These are phyloP conservation scores for Ploettnerulaceae sp. DNA, from an alignment of 2,329 filamentous ascomycete species.

Conservation along the genomic window DNA sequence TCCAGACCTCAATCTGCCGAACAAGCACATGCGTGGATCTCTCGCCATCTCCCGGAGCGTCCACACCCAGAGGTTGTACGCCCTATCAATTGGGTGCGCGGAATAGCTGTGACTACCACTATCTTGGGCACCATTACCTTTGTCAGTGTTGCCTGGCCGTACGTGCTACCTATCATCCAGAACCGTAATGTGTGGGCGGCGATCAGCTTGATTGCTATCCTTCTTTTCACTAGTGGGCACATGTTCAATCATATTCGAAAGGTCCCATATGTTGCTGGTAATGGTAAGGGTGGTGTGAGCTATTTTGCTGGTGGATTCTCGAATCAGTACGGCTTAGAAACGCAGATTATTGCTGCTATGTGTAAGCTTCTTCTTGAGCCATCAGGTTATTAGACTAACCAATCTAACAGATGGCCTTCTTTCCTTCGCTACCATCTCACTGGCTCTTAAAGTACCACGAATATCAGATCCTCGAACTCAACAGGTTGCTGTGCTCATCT, in stretches of 20 bases:
- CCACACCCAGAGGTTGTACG: slow-evolving; percentile 74
- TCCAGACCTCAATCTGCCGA: slow-evolving; percentile 69
- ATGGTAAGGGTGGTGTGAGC: slow-evolving; percentile 78
- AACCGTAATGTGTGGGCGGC: slow-evolving; percentile 94
- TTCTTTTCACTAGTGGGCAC: slow-evolving; percentile 92
- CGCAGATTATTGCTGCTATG: slow-evolving; percentile 87
- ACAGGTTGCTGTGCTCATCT: slow-evolving; percentile 74
- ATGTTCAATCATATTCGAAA: slow-evolving; percentile 99
- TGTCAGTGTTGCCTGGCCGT: slow-evolving; percentile 67
- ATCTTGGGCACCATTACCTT: slow-evolving; percentile 65
- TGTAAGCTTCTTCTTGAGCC: slow-evolving; percentile 56
- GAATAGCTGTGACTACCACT: slow-evolving; percentile 63
- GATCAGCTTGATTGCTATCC: slow-evolving; percentile 78
- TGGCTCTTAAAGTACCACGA: slow-evolving; percentile 88
- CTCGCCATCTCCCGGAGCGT: slow-evolving; percentile 70
- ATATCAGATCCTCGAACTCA: slow-evolving; percentile 74
- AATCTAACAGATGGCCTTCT: slow-evolving; percentile 61
- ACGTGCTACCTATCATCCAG: slow-evolving; percentile 74
- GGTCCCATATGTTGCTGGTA: slow-evolving; percentile 83
- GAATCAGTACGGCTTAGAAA: slow-evolving; percentile 90
- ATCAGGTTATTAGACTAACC: slow-evolving; percentile 4
- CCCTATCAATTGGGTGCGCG: slow-evolving; percentile 81
- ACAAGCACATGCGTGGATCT: slow-evolving; percentile 71
- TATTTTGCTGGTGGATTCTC: slow-evolving; percentile 93
- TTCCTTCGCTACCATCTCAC: slow-evolving; percentile 84